phyloP scores from a whole-genome alignment of 805 yeast species.

The Lipomyces mesembrius region DNA sequence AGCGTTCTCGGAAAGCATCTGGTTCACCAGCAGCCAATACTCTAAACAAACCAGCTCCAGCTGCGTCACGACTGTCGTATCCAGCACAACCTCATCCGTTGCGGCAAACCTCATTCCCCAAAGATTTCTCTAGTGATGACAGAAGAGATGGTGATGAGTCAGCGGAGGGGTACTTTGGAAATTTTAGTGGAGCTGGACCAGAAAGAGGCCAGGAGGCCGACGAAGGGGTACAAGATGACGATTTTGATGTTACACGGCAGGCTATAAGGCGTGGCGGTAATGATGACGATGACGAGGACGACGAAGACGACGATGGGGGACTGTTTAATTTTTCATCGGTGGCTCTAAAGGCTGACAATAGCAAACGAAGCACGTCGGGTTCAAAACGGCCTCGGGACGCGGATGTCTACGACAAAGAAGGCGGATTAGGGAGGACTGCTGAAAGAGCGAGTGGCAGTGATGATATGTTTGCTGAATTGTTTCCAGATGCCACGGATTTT shows the following conservation, averaged over 20 bases:
- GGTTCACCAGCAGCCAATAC: not conserved
- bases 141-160: constrained; percentile 7
- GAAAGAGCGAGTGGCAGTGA: constrained; percentile 5
- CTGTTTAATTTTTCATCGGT: constrained; percentile 15
- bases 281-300: constrained; percentile 24
- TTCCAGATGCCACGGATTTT: constrained; percentile 23
- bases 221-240: constrained; percentile 39
- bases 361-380: not conserved
- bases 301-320: constrained; percentile 25
- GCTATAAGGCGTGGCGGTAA: constrained; percentile 17
- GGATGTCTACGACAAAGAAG: not conserved
- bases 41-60: not conserved
- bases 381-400: not conserved
- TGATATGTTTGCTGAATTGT: constrained; percentile 12
- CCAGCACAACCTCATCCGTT: constrained; percentile 28
- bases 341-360: not conserved
- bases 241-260: constrained; percentile 28
- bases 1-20: constrained; percentile 14
- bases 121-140: constrained; percentile 18
- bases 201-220: constrained; percentile 12
- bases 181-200: not conserved
- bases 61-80: constrained; percentile 1
- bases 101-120: constrained; percentile 28
- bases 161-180: constrained; percentile 1
- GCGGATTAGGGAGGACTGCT: not conserved